Conservation (phyloP, 345 rosid species). For the Balakata baccata region DNA sequence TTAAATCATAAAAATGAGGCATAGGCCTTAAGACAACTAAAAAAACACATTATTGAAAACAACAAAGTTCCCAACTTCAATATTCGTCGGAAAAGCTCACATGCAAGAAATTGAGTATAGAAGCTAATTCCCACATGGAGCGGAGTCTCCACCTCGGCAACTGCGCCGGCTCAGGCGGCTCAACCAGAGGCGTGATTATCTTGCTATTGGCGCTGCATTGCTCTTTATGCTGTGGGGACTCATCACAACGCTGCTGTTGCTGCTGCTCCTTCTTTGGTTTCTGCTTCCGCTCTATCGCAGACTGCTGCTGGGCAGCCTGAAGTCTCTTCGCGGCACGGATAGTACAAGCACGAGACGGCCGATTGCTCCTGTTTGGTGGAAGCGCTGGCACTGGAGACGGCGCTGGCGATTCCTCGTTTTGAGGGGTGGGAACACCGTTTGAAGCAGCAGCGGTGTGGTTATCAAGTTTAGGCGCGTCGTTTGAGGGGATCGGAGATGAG, state of each 20-base stretch:
- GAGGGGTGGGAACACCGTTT: constrained; percentile 7
- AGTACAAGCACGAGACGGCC: constrained; percentile 95
- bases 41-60: constrained; percentile 1
- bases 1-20: constrained; percentile 5
- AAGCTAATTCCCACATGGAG: constrained; percentile 98
- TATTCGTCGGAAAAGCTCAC: constrained; percentile 44
- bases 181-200: constrained; percentile 77
- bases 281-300: constrained; percentile 54
- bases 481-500: constrained; percentile 34
- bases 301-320: constrained; percentile 53
- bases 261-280: constrained; percentile 49
- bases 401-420: constrained; percentile 13
- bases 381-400: constrained; percentile 25
- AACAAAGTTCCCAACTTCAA: constrained; percentile 18
- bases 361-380: constrained; percentile 48
- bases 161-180: constrained; percentile 73
- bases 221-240: constrained; percentile 38
- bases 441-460: constrained; percentile 12
- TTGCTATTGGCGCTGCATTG: constrained; percentile 55
- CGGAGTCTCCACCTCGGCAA: constrained; percentile 93
- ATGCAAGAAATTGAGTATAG: constrained; percentile 92
- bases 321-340: constrained; percentile 76
- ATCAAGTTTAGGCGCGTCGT: constrained; percentile 16
- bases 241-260: constrained; percentile 30
- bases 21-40: constrained; percentile 10